phyloP scores from a whole-genome alignment of 176 grass and related monocot genomes.

The Phyllostachys edulis region DNA sequence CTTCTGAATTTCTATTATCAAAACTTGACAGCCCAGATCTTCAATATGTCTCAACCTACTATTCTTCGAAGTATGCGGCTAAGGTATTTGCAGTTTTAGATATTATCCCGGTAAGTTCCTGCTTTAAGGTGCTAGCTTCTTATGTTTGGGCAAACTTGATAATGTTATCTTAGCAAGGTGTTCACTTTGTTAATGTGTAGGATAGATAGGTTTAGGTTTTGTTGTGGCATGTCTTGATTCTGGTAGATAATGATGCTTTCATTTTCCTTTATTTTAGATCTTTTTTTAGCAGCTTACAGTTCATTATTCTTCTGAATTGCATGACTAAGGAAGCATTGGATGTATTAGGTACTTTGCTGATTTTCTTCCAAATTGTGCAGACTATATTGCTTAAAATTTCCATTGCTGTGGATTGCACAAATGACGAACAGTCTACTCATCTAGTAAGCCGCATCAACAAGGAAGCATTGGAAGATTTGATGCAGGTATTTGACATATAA shows the following conservation, averaged over 20 bases:
- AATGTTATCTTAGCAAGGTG: background rate
- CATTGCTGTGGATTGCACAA: slow-evolving; percentile 30
- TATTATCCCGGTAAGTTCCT: slow-evolving; percentile 64
- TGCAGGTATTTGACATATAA: slow-evolving; percentile 45
- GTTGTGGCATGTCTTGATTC: background rate
- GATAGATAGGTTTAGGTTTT: background rate
- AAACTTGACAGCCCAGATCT: slow-evolving; percentile 55
- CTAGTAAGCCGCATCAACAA: slow-evolving; percentile 60
- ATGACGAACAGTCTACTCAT: slow-evolving; percentile 29
- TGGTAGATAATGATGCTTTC: background rate
- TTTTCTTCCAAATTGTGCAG: slow-evolving; percentile 31
- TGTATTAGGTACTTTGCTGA: background rate
- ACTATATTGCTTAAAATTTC: slow-evolving; percentile 54
- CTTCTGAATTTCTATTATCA: background rate
- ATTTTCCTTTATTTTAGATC: background rate
- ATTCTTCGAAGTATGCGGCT: slow-evolving; percentile 58
- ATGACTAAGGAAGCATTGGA: background rate
- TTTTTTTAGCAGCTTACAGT: background rate
- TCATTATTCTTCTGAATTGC: background rate
- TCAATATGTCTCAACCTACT: slow-evolving; percentile 54
- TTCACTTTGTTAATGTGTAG: background rate
- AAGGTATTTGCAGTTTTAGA: slow-evolving; percentile 60
- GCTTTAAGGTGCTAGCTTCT: background rate
- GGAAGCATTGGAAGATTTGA: slow-evolving; percentile 50
- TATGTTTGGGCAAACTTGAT: background rate